phyloP scores from a whole-genome alignment of 2,329 filamentous ascomycete species.

The Exophiala viscosa region DNA sequence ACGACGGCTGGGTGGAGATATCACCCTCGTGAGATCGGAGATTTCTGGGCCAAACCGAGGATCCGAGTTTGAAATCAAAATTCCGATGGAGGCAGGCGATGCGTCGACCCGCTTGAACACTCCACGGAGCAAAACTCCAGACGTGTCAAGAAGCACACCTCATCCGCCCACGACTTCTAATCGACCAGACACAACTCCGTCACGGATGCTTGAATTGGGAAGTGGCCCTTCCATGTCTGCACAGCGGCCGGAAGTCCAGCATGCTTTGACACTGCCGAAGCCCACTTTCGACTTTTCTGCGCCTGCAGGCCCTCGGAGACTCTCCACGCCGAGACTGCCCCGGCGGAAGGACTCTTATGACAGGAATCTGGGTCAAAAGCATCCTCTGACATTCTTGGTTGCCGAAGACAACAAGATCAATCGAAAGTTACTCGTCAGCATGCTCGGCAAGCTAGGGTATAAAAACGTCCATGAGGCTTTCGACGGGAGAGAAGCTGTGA shows the following conservation, averaged over 20 bases:
- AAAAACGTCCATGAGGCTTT: slow-evolving; percentile 60
- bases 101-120: slow-evolving; percentile 48
- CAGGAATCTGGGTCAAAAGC: slow-evolving; percentile 54
- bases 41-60: slow-evolving; percentile 59
- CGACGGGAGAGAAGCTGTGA: slow-evolving; percentile 65
- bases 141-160: slow-evolving; percentile 7
- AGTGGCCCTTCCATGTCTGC: neutral
- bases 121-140: slow-evolving; percentile 43
- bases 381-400: slow-evolving; percentile 65
- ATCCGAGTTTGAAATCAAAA: slow-evolving; percentile 65
- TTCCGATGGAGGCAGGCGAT: slow-evolving; percentile 56
- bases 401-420: slow-evolving; percentile 73
- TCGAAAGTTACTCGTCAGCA: slow-evolving; percentile 62
- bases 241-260: neutral
- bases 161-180: slow-evolving; percentile 1
- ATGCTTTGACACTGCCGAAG: neutral
- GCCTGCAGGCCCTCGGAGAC: neutral
- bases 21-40: slow-evolving; percentile 61
- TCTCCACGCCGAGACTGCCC: neutral
- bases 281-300: neutral
- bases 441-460: slow-evolving; percentile 66
- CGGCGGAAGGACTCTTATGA: slow-evolving; percentile 38
- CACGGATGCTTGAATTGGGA: slow-evolving; percentile 3
- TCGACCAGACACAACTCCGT: slow-evolving; percentile 34
- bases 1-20: slow-evolving; percentile 64